phyloP scores from a whole-genome alignment of 1,284 basidiomycete genomes.

The Ustilago hordei region DNA sequence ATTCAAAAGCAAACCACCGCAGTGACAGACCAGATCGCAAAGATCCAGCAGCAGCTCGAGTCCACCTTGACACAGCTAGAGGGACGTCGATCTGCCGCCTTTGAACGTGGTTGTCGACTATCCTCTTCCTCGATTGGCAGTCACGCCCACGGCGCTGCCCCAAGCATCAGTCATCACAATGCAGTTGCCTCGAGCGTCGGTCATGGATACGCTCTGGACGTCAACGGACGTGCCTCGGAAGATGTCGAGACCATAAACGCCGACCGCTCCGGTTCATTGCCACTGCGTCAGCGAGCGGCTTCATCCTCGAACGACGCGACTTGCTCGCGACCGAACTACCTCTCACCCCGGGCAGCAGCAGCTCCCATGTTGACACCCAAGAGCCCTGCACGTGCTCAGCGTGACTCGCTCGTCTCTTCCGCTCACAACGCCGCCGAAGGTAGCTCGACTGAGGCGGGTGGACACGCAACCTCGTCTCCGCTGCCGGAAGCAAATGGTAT shows the following conservation, averaged over 20 bases:
- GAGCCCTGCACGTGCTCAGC: constrained; percentile 21
- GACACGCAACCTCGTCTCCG: constrained; percentile 21
- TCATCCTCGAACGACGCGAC: constrained; percentile 17
- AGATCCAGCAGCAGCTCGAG: constrained; percentile 66
- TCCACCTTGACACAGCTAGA: constrained; percentile 62
- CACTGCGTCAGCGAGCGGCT: constrained; percentile 23
- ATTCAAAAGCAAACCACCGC: constrained; percentile 60
- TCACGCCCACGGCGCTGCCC: constrained; percentile 34
- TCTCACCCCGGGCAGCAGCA: constrained; percentile 4
- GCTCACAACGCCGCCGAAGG: constrained; percentile 16
- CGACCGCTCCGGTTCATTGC: constrained; percentile 10
- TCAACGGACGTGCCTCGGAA: constrained; percentile 18
- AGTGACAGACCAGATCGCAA: constrained; percentile 63
- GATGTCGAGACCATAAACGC: constrained; percentile 47
- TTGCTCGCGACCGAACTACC: constrained; percentile 19
- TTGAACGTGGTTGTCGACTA: constrained; percentile 49
- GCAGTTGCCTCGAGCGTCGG: constrained; percentile 36
- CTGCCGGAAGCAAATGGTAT: constrained; percentile 1
- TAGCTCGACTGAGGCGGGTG: constrained; percentile 34
- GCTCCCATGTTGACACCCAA: constrained; percentile 35
- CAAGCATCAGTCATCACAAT: constrained; percentile 54
- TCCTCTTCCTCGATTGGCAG: constrained; percentile 45
- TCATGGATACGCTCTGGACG: constrained; percentile 22
- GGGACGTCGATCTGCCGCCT: constrained; percentile 53
- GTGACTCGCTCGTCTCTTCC: constrained; percentile 23